Base-by-base conservation (phyloP, 129 eudicot species). In the Gnaphalium uliginosum region DNA sequence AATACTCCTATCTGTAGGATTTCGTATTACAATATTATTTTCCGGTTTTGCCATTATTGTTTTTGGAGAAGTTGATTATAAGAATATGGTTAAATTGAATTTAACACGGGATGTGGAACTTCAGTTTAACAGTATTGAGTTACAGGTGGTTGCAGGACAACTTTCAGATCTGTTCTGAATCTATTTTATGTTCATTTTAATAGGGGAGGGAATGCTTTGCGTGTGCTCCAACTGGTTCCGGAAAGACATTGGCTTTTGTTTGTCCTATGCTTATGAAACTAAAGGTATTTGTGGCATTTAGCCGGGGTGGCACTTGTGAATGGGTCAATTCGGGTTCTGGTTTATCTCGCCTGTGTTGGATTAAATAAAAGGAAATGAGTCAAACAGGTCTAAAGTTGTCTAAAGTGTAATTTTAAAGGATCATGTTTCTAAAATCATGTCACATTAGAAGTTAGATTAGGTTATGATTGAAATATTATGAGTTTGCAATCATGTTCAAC, bases 171-270 rank as follows among this genome's bases (percentile, higher is more conserved):
- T 61, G 25, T 77, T 65, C 64, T 80, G 70, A 80, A 68, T 26
- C 66, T 30, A 3, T 37, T 71, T 7, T 68, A 33, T 60, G 68
- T 50, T 48, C 35, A 25, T 69, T 71, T 79, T 50, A 63, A n/a
- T 69, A 90, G 98, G 98, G 97, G 24, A 86, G 97, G 79, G 98
- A 93, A 78, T 90, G 93, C 74, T 93, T 93, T 84, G 97, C 97
- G 1, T 93, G 96, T 85, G 98, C 98, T 67, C 98, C 98, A 43
- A 93, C 98, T 85, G 98, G 97, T 81, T 90, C 97, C 25, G 98
- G 98, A 4, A 93, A 93, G 84, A 93, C 98, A 67, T 78, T 93
- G 85, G 98, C 98, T 26, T 93, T 93, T 71, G 74, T 93, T 62
- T 81, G 86, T 65, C 98, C 98, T 33, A 93, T 90, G 83, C 90